Base-by-base conservation (phyloP, 1,139 yeast genomes). In the Taphrina sp. region DNA sequence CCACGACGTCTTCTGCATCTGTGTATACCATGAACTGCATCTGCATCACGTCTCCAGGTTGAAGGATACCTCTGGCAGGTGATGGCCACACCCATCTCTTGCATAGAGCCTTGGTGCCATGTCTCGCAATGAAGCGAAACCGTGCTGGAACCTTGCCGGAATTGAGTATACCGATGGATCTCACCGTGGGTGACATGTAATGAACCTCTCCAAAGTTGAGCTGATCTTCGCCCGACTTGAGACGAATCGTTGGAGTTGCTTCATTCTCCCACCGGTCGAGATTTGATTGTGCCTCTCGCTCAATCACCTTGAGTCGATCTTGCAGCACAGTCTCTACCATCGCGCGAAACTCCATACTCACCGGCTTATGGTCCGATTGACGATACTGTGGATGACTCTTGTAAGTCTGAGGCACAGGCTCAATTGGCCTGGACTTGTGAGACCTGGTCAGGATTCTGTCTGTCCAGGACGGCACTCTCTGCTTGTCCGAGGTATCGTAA, bases 321-420 rank as follows among this genome's bases (percentile, higher is more conserved):
- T 28, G 12, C 39, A 54, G 20, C 2, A 57, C 26, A n/a, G 39
- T 34, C 38, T 57, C 58, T 24, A 54, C 38, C 16, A 38, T 19
- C 20, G 46, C 45, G 10, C 26, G 20, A 35, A 79, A 80, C 7
- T 75, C 72, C 0, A 83, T 76, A 47, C 71, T 72, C 0, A 86
- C 94, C 0, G 95, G 95, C 52, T 83, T 72, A 68, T 87, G 95
- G 65, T 87, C 95, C 0, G 90, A 82, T 24, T 81, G 75, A 1
- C 73, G 64, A 62, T 76, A 77, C 45, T 64, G 66, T 64, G 52
- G 56, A 23, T 52, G 33, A 49, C 62, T 34, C 42, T 78, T 45
- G 58, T 60, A 41, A 36, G 43, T 57, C 26, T 24, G 19, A n/a
- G n/a, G n/a, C 23, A 31, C 16, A 7, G 36, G 23, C 3, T 38